A percentile compares a stretch with the other conserved stretches of the same genome.
phyloP scores from a whole-genome alignment of 2,329 filamentous ascomycete genomes.

The Colletotrichum sojae region DNA sequence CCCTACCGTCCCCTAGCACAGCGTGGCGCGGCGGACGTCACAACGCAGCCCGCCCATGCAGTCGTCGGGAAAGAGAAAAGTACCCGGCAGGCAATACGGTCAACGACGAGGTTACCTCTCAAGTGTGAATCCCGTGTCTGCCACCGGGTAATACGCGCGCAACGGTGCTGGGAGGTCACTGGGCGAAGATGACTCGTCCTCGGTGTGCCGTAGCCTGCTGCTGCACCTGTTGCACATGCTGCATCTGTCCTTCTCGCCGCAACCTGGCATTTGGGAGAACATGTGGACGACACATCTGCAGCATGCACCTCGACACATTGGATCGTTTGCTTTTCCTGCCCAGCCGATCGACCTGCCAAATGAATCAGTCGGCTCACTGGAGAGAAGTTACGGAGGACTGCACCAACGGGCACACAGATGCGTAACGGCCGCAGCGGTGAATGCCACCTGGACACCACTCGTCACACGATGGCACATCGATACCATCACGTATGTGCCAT shows the following conservation, averaged over 20 bases:
- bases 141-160: neutral
- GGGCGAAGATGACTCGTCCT: slow-evolving; percentile 5
- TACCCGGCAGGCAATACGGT: slow-evolving; percentile 22
- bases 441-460: neutral
- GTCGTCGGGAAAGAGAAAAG: neutral
- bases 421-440: slow-evolving; percentile 8
- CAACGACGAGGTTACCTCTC: neutral
- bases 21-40: slow-evolving; percentile 22
- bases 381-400: neutral
- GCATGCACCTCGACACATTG: slow-evolving; percentile 10
- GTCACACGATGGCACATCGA: slow-evolving; percentile 3
- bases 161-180: slow-evolving; percentile 3
- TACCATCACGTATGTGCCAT: neutral
- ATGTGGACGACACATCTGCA: slow-evolving; percentile 6
- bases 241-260: too few relatives aligned
- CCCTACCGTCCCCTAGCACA: neutral
- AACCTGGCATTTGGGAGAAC: neutral
- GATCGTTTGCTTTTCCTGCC: neutral
- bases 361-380: too few relatives aligned
- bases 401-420: slow-evolving; percentile 7
- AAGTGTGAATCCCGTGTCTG: neutral
- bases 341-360: too few relatives aligned
- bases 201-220: neutral
- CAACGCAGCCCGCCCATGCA: slow-evolving; percentile 15
- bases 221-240: neutral